Percentiles rank a stretch among this genome's conserved stretches.
phyloP scores from a whole-genome alignment of 2,329 filamentous ascomycete species.

The Talaromyces islandicus region DNA sequence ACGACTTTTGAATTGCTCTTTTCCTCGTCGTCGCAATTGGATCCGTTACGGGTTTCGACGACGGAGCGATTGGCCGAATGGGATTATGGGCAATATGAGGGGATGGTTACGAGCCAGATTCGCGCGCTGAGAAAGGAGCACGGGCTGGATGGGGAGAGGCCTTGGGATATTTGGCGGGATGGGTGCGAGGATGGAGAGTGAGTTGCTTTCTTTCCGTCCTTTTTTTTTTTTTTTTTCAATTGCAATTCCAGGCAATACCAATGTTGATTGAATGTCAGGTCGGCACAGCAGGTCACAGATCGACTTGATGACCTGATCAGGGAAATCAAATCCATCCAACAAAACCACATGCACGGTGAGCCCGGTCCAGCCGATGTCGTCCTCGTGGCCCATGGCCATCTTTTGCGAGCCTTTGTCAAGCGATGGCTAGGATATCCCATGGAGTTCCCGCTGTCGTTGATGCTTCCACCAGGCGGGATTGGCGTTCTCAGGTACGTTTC shows the following conservation, averaged over 20 bases:
- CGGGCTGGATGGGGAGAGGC: slow-evolving; percentile 43
- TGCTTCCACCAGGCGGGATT: slow-evolving; percentile 41
- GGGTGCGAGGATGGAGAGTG: slow-evolving; percentile 54
- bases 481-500: slow-evolving; percentile 33
- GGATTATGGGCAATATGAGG: slow-evolving; percentile 61
- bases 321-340: slow-evolving; percentile 36
- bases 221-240: neutral
- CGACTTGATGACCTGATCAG: slow-evolving; percentile 39
- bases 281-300: slow-evolving; percentile 31
- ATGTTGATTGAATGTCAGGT: slow-evolving; percentile 15
- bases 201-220: too few species aligned
- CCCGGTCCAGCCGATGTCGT: slow-evolving; percentile 31
- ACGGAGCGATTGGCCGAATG: slow-evolving; percentile 54
- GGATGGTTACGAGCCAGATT: slow-evolving; percentile 49
- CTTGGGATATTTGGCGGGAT: slow-evolving; percentile 55
- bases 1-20: slow-evolving; percentile 46
- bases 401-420: slow-evolving; percentile 43
- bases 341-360: slow-evolving; percentile 34
- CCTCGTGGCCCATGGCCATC: slow-evolving; percentile 39
- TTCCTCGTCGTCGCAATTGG: slow-evolving; percentile 2
- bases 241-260: neutral
- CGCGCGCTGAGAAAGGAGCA: slow-evolving; percentile 37
- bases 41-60: slow-evolving; percentile 34
- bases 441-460: slow-evolving; percentile 37
- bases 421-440: slow-evolving; percentile 41